A percentile compares a stretch with the other conserved stretches of the same genome.
These are phyloP conservation scores for Gymnopus androsaceus DNA, from an alignment of 1,284 basidiomycete genomes.

Conservation along the genomic window DNA sequence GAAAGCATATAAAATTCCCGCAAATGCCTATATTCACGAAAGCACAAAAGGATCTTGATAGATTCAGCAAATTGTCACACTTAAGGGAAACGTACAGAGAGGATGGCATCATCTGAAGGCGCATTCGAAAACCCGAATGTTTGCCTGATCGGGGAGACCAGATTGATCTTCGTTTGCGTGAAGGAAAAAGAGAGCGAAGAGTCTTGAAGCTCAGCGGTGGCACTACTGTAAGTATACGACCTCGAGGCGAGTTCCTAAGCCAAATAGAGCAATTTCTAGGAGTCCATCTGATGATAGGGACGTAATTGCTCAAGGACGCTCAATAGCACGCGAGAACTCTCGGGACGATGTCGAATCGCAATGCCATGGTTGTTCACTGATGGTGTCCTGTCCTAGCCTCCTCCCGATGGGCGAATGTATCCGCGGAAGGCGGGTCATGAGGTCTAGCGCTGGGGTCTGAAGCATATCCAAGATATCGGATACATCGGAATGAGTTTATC, in stretches of 20 bases:
- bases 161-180: conserved; percentile 1
- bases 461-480: conserved; percentile 11
- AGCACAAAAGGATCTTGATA: background rate
- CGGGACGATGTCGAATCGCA: background rate
- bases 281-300: background rate
- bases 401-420: conserved; percentile 5
- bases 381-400: background rate
- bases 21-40: background rate
- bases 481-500: conserved; percentile 22
- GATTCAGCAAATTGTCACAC: background rate
- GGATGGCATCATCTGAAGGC: background rate
- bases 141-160: background rate
- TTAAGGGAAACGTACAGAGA: background rate
- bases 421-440: conserved; percentile 15
- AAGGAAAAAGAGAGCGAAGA: background rate
- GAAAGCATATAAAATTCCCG: background rate
- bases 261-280: background rate
- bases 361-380: background rate
- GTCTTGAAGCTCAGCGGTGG: background rate
- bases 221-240: background rate
- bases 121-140: background rate
- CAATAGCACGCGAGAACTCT: background rate
- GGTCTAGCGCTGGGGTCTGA: background rate
- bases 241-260: conserved; percentile 2
- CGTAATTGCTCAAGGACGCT: conserved; percentile 2